Evolutionary conservation across 352 stramenopile species (phyloP).

Genomic region (Phytophthora capsici): DNA sequence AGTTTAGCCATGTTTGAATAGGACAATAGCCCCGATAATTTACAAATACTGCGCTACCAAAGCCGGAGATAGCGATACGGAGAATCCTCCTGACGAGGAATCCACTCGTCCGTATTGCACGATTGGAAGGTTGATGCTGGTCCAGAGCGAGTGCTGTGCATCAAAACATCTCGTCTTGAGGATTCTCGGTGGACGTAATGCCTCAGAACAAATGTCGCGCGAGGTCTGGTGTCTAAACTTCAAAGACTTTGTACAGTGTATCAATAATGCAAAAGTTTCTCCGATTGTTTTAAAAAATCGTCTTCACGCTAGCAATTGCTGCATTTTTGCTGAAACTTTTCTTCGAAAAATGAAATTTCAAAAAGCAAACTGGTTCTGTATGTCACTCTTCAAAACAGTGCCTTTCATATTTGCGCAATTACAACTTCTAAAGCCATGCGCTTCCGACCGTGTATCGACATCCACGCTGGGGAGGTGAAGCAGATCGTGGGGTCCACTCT

Average conservation of each 20-base stretch:
- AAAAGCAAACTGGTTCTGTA: neutral
- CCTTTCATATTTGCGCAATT: constrained; percentile 18
- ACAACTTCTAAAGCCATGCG: constrained; percentile 71
- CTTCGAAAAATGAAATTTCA: neutral
- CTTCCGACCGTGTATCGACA: constrained; percentile 98
- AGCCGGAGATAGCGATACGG: constrained; percentile 21
- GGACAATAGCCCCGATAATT: neutral
- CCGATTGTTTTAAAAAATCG: no score
- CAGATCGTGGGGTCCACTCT: constrained; percentile 99
- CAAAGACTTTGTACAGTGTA: no score
- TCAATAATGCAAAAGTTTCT: constrained; percentile 11
- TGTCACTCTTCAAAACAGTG: constrained; percentile 21
- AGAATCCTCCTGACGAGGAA: neutral
- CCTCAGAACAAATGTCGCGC: neutral
- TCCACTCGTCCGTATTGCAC: neutral
- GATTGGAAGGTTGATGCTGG: constrained; percentile 3
- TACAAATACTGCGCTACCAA: neutral
- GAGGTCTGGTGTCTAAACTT: no score
- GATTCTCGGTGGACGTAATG: constrained; percentile 21
- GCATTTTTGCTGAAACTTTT: neutral
- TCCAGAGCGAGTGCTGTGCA: constrained; percentile 10
- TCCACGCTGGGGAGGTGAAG: constrained; percentile 98
- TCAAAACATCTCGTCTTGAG: constrained; percentile 15
- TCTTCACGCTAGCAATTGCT: no score
- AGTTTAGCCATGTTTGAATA: constrained; percentile 9